These are phyloP conservation scores for Seiridium unicorne DNA, from an alignment of 2,329 filamentous ascomycete species.

Conservation along the genomic window DNA sequence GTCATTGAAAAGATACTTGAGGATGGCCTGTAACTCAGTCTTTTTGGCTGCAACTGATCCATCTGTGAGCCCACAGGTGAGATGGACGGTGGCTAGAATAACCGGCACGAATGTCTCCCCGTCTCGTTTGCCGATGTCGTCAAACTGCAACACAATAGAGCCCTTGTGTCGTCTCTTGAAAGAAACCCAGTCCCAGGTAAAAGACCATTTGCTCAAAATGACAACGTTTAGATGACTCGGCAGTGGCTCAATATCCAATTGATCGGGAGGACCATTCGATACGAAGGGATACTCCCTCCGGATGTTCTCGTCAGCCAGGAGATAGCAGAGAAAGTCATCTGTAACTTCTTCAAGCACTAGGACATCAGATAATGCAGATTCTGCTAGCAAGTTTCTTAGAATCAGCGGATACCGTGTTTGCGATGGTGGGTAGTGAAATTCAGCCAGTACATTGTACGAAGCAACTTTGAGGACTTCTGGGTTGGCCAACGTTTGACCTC, in stretches of 20 bases:
- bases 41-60: conserved; percentile 56
- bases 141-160: conserved; percentile 46
- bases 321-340: conserved; percentile 57
- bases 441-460: conserved; percentile 53
- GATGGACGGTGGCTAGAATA: conserved; percentile 57
- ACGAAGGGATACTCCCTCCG: conserved; percentile 50
- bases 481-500: not conserved
- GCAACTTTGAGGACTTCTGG: conserved; percentile 32
- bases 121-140: conserved; percentile 24
- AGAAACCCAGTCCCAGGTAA: conserved; percentile 54
- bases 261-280: conserved; percentile 56
- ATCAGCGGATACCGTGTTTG: conserved; percentile 40
- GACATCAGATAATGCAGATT: conserved; percentile 42
- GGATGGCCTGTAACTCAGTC: conserved; percentile 50
- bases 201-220: conserved; percentile 53
- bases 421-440: conserved; percentile 46
- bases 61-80: conserved; percentile 61
- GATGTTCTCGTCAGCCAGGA: conserved; percentile 47
- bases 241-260: conserved; percentile 51
- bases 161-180: conserved; percentile 58
- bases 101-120: conserved; percentile 33
- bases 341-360: conserved; percentile 63
- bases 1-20: conserved; percentile 39
- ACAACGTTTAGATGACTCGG: conserved; percentile 61
- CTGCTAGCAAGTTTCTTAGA: conserved; percentile 41